A percentile compares a stretch with the other conserved stretches of the same genome.
Evolutionary conservation across 1,284 basidiomycete genomes (phyloP).

Genomic region (Puccinia novopanici): DNA sequence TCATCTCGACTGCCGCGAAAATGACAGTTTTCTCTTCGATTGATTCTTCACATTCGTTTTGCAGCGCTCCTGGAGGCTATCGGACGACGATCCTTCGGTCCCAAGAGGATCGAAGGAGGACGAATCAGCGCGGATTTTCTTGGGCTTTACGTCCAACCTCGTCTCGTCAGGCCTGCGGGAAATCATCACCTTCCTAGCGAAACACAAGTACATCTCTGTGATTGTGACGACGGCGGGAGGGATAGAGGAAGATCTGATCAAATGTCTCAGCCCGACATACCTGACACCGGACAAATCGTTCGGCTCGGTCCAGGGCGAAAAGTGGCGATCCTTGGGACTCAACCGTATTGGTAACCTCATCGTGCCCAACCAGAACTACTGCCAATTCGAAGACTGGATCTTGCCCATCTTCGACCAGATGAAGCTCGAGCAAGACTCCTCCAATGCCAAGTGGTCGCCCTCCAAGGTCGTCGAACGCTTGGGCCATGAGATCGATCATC

Average conservation of each 20-base stretch:
- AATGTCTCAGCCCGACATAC: conserved; percentile 59
- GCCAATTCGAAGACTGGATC: conserved; percentile 60
- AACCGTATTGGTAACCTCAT: conserved; percentile 60
- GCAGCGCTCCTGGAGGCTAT: conserved; percentile 46
- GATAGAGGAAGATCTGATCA: conserved; percentile 60
- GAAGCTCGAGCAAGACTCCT: conserved; percentile 57
- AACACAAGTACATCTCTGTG: conserved; percentile 58
- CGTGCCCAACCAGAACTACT: conserved; percentile 60
- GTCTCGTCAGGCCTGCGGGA: conserved; percentile 59
- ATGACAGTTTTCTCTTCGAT: not conserved
- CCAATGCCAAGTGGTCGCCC: conserved; percentile 57
- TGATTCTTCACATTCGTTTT: not conserved
- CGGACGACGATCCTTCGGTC: conserved; percentile 42
- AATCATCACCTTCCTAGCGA: conserved; percentile 59
- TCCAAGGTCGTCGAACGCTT: conserved; percentile 58
- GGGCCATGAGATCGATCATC: conserved; percentile 59
- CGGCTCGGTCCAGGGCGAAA: conserved; percentile 55
- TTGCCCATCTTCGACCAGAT: conserved; percentile 59
- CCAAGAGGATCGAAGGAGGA: conserved; percentile 13
- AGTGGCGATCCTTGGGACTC: conserved; percentile 57
- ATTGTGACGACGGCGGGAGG: conserved; percentile 59
- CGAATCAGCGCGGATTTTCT: conserved; percentile 53
- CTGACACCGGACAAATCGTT: conserved; percentile 55
- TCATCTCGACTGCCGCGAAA: not conserved
- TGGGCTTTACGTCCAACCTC: conserved; percentile 60